Percentiles rank a stretch among this genome's conserved stretches.
These are phyloP conservation scores for Rhodotorula sp. DNA, from an alignment of 1,284 basidiomycete genomes.

Conservation along the genomic window DNA sequence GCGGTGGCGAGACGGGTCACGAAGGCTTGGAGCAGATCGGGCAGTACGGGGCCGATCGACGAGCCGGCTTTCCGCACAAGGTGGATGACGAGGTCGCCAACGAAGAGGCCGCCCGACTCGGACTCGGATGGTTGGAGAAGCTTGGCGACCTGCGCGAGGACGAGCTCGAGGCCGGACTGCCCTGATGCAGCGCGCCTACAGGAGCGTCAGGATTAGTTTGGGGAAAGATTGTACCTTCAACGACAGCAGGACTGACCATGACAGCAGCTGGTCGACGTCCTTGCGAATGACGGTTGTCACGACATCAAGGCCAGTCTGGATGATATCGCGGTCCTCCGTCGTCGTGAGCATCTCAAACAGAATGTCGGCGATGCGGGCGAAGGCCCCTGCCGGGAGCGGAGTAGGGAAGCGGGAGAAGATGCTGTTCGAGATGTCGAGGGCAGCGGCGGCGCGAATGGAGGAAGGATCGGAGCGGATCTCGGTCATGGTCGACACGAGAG, in stretches of 20 bases:
- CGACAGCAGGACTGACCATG: conserved; percentile 55
- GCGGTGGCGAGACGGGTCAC: conserved; percentile 75
- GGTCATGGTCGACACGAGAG: conserved; percentile 66
- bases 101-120: conserved; percentile 82
- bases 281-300: conserved; percentile 84
- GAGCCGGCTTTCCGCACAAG: conserved; percentile 78
- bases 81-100: conserved; percentile 93
- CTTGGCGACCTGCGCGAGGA: conserved; percentile 72
- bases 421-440: conserved; percentile 75
- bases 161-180: conserved; percentile 70
- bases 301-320: conserved; percentile 80
- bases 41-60: conserved; percentile 75
- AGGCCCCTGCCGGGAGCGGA: conserved; percentile 74
- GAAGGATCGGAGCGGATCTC: conserved; percentile 50
- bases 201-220: not conserved
- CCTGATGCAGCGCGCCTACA: conserved; percentile 61
- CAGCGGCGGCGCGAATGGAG: conserved; percentile 58
- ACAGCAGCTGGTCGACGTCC: conserved; percentile 74
- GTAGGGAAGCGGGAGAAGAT: conserved; percentile 64
- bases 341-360: conserved; percentile 68
- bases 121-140: conserved; percentile 64
- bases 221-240: rapidly evolving
- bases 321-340: conserved; percentile 77
- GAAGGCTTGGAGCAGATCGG: conserved; percentile 81
- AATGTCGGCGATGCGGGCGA: conserved; percentile 68